A percentile compares a stretch with the other conserved stretches of the same genome.
Evolutionary conservation across 2,329 filamentous ascomycete genomes (phyloP).

Genomic region (Botrytis deweyae): DNA sequence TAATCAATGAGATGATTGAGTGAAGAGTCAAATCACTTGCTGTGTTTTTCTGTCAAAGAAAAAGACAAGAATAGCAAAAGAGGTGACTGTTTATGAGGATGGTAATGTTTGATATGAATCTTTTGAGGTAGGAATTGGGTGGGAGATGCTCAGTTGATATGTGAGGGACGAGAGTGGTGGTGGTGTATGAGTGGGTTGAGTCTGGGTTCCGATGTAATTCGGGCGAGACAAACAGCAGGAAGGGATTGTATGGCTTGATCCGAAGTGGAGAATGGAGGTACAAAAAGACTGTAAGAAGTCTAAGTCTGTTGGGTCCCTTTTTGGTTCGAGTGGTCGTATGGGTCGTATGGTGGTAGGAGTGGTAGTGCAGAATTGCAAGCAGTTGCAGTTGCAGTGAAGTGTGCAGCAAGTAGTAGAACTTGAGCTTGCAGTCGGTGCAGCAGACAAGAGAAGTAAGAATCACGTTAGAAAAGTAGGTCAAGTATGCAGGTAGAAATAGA

Average conservation of each 20-base stretch:
- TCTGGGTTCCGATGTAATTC: constrained; percentile 20
- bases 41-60: constrained; percentile 21
- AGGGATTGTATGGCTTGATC: constrained; percentile 18
- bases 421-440: constrained; percentile 14
- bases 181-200: constrained; percentile 16
- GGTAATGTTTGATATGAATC: constrained; percentile 14
- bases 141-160: constrained; percentile 22
- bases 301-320: constrained; percentile 17
- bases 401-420: constrained; percentile 15
- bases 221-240: constrained; percentile 20
- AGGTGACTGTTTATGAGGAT: constrained; percentile 20
- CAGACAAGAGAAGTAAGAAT: constrained; percentile 9
- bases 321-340: constrained; percentile 18
- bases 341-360: constrained; percentile 19
- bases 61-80: constrained; percentile 3
- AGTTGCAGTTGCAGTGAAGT: constrained; percentile 11
- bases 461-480: constrained; percentile 8
- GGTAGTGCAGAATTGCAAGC: constrained; percentile 18
- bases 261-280: constrained; percentile 21
- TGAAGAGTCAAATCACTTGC: constrained; percentile 7
- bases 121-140: constrained; percentile 4
- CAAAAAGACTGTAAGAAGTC: constrained; percentile 16
- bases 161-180: constrained; percentile 21
- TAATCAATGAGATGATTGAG: constrained; percentile 21
- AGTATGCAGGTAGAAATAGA: constrained; percentile 15